Evolutionary conservation across 2,329 filamentous ascomycete genomes (phyloP), one percentile per base, ranked within the genome.

Genomic region (Ascochyta koolunga): DNA sequence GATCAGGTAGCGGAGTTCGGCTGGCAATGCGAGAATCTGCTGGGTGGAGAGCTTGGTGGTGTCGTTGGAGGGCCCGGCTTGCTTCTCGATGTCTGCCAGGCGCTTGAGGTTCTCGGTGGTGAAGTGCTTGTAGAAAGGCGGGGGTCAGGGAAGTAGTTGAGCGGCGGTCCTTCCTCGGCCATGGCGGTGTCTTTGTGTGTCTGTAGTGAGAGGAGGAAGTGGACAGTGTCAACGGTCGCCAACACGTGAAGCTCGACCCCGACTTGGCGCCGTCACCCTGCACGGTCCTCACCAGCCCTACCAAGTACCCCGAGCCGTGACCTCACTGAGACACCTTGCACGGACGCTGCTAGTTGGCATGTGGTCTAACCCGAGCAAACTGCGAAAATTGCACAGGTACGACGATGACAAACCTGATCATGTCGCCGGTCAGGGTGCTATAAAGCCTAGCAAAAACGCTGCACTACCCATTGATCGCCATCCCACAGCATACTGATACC

Each of bases 121-220:
- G 76, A 98, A 98, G 72, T 90, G 83, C 63, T 89, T 88, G 87
- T 90, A 98, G 78, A 97, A 96, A 0, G 89, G 87, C 22, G 95
- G 95, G 95, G 95, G 46, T 89, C 86, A 21, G 95, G 93, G 72
- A 92, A 96, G 35, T 88, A 63, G 38, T 66, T 65, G 37, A 62
- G 59, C 18, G 62, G 21, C 7, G 39, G 41, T 19, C 62, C 60
- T 24, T 68, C 63, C n/a, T 69, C 67, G 10, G 60, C 57, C 64
- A 68, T 66, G 24, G 11, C 19, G 22, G 11, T 16, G 13, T 24
- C 19, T 11, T 10, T 2, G 4, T 13, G 10, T 13, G 4, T 9
- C 5, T 6, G 13, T 8, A 35, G 19, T 10, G n/a, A n/a, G n/a
- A n/a, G n/a, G n/a, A n/a, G n/a, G n/a, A n/a, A n/a, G n/a, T n/a